Conservation (phyloP, 768 basidiomycete genomes). For the Mycena haematopus region DNA sequence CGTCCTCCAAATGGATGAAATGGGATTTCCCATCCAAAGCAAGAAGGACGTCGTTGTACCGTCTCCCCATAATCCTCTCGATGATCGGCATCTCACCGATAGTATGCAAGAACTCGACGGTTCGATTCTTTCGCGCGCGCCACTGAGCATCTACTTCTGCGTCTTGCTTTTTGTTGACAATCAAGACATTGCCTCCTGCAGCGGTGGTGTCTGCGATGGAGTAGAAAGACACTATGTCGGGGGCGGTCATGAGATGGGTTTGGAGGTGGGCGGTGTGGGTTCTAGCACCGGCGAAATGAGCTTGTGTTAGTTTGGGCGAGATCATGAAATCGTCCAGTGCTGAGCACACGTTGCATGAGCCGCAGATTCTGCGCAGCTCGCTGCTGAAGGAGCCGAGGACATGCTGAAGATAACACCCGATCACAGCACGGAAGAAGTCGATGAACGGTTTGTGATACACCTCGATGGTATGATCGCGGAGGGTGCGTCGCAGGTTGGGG, state of each 20-base stretch:
- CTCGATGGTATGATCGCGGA: conserved; percentile 22
- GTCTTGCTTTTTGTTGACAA: conserved; percentile 21
- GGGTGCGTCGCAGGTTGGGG: conserved; percentile 18
- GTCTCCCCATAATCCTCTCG: conserved; percentile 25
- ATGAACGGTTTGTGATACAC: conserved; percentile 28
- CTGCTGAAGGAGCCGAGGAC: conserved; percentile 21
- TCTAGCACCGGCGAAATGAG: conserved; percentile 26
- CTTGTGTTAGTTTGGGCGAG: conserved; percentile 25
- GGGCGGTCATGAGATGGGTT: conserved; percentile 14
- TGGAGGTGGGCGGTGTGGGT: conserved; percentile 24
- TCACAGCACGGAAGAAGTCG: conserved; percentile 30
- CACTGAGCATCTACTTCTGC: conserved; percentile 13
- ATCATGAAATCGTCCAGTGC: conserved; percentile 29
- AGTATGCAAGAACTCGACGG: conserved; percentile 19
- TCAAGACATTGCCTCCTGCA: conserved; percentile 19
- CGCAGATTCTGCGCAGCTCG: conserved; percentile 14
- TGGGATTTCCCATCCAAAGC: conserved; percentile 26
- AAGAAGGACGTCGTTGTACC: conserved; percentile 27
- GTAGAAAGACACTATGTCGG: conserved; percentile 23
- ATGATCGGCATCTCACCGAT: conserved; percentile 24
- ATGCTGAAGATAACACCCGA: conserved; percentile 28
- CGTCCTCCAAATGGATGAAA: conserved; percentile 26
- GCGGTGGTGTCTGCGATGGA: conserved; percentile 21
- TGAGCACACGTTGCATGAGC: conserved; percentile 20
- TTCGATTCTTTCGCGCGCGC: conserved; percentile 17